Base-by-base conservation (phyloP, 1,139 yeast species). In the Taiozyma sp. region DNA sequence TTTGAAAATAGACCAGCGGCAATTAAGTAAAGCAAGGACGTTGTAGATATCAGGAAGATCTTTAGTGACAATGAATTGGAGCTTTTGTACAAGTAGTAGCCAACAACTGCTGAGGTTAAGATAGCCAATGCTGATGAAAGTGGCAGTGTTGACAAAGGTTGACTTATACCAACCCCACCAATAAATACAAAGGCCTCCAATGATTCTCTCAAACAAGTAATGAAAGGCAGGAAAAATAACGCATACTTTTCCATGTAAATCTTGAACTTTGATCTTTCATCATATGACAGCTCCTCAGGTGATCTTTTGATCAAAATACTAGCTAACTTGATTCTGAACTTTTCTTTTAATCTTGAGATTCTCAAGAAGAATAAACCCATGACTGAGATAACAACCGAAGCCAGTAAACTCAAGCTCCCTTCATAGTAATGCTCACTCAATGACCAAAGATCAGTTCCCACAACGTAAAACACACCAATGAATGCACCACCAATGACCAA, bases 281-380 rank as follows among this genome's bases (percentile, higher is more conserved):
- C 48, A 7, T 22, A 34, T 19, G 34, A 61, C 75, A 62, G 32
- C 64, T 61, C 61, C 63, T 49, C 52, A 5, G 48, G 28, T 4
- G 49, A 39, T 14, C 54, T 45, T 6, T 50, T 54, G 3, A 58
- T 40, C 12, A 60, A 42, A 42, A 95, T 87, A 57, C 79, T 80
- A 19, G 97, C 96, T 63, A 92, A 78, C 72, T 92, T 92, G 58
- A 89, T 77, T 74, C 96, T 84, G 90, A 96, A 92, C 71, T 91
- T 92, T 62, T 84, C 93, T 69, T 88, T 84, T 83, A 92, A 79
- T 73, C 91, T 92, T 69, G 92, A 90, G 66, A 92, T 79, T 67
- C 97, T 80, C 63, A 92, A 78, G 86, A 92, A 87, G 64, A 96
- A 95, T 60, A 92, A 73, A 49, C 98, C 97, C 97, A 92, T 91